Base-by-base conservation (phyloP, 2,329 filamentous ascomycete genomes). In the Calonectria crousiana region DNA sequence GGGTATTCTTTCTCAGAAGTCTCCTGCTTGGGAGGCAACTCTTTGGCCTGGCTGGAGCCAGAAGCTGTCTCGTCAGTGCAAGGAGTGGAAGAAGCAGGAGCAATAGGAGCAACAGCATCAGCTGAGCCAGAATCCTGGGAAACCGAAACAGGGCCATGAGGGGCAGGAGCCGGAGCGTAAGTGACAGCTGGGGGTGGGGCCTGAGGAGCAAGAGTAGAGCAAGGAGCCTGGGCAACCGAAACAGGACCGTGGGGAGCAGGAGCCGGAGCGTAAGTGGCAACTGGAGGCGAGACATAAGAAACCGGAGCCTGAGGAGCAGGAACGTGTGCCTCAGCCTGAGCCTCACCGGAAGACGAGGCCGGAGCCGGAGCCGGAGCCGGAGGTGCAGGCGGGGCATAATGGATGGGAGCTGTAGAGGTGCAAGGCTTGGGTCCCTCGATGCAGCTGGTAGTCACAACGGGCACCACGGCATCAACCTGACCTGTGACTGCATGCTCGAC, bases 361-460 rank as follows among this genome's bases (percentile, higher is more conserved):
- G 72, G 36, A 67, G 64, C 62, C 3, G 72, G 36, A 67, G 64
- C 62, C 3, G 44, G 36, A 26, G 51, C 47, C 9, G 41, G 28
- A 26, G 58, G 32, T 18, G 69, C 18, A 47, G 44, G 44, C 44
- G 44, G 60, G 56, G 58, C 23, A 36, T 32, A 30, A 41, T 32
- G 18, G 26, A 28, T 36, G 6, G 58, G 69, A 60, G 28, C 62
- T 11, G 44, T 28, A 67, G 64, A 49, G 41, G 3, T 49, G 28
- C n/a, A 28, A 6, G 36, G 56, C 23, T 62, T 62, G 23, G 14
- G 6, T 26, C n/a, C 56, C 10, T 41, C 36, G 8, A 20, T 16
- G 34, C 56, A 62, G 23, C 23, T 67, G 20, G 64, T 67, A n/a
- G 64, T 53, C 65, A 16, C 34, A 14, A 14, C 30, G 20, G 10